These are phyloP conservation scores for Mychonastes homosphaera DNA, from an alignment of 139 green algal species.

Conservation along the genomic window DNA sequence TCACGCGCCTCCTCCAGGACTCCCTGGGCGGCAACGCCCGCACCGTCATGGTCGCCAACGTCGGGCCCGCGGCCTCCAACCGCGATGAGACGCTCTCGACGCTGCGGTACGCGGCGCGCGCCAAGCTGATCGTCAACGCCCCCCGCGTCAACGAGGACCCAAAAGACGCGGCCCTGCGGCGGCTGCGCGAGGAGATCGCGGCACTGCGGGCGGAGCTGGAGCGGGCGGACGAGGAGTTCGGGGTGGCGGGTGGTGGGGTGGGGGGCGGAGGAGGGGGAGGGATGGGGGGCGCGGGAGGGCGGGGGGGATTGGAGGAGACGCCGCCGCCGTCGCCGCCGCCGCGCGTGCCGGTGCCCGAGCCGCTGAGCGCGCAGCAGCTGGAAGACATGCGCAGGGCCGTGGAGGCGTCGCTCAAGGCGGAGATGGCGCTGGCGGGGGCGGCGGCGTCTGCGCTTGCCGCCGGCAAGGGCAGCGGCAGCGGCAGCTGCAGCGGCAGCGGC, in stretches of 20 bases:
- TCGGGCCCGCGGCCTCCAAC: slow-evolving; percentile 65
- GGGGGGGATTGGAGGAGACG: slow-evolving; percentile 2
- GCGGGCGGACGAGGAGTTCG: slow-evolving; percentile 14
- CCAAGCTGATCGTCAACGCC: slow-evolving; percentile 85
- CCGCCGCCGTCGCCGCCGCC: not conserved
- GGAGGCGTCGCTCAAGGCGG: slow-evolving; percentile 25
- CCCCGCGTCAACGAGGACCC: slow-evolving; percentile 76
- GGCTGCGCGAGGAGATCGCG: slow-evolving; percentile 86
- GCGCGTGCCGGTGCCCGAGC: slow-evolving; percentile 24
- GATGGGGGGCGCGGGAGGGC: not conserved
- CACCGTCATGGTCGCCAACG: slow-evolving; percentile 74
- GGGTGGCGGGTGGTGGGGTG: not conserved
- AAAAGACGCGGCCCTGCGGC: slow-evolving; percentile 83
- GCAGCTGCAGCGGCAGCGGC: not conserved
- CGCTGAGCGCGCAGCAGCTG: slow-evolving; percentile 28
- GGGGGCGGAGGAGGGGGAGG: not conserved
- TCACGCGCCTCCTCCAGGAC: slow-evolving; percentile 66
- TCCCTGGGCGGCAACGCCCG: slow-evolving; percentile 69
- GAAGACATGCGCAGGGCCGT: slow-evolving; percentile 39
- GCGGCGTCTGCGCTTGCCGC: not conserved
- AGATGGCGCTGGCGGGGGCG: slow-evolving; percentile 11
- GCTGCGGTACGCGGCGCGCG: slow-evolving; percentile 44
- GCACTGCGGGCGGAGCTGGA: slow-evolving; percentile 57
- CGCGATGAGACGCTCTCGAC: slow-evolving; percentile 74
- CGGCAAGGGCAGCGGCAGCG: not conserved